Evolutionary conservation across 768 basidiomycete species (phyloP), one percentile per base, ranked within the genome.

Genomic region (Suillus paluster): DNA sequence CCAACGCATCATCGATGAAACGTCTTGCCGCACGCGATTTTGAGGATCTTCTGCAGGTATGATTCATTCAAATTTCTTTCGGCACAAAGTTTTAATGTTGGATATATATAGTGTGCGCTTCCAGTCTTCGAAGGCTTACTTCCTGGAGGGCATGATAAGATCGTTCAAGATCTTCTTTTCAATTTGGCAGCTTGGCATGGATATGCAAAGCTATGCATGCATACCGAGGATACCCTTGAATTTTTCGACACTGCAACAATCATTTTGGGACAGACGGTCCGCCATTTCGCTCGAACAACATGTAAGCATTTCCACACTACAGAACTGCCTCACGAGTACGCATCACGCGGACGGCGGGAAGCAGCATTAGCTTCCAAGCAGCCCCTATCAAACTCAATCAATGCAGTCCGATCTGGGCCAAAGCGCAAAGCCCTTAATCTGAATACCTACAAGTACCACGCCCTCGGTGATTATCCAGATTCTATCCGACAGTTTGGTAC

Each of bases 101-200:
- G 25, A 36, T 36, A 36, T 36, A 0, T 38, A 12, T 38, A 38
- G 38, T 38, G 38, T 3, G 66, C 73, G 1, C 61, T 78, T 7
- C 78, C 79, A 4, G 74, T 68, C 17, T 77, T 80, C 52, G 77
- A 80, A 15, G 76, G 72, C 10, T 70, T 81, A 0, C 64, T 79
- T 4, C 67, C 67, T 9, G 6, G 30, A 6, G 63, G 68, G 25
- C 63, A 75, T 59, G 62, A 77, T 21, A 17, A 7, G 1, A 61
- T 63, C 7, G 39, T 75, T 15, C 55, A 63, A 3, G 30, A 30
- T 6, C 3, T 30, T 3, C 30, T 30, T 3, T 30, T 30, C 6
- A 6, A 30, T 6, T 6, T 30, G 30, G 30, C 6, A 3, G 30
- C 3, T 3, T 30, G 30, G 30, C 30, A 30, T 30, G 30, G 30